These are phyloP conservation scores for Symbiodinium pilosum DNA, from an alignment of 73 alveolate genomes.

Conservation along the genomic window DNA sequence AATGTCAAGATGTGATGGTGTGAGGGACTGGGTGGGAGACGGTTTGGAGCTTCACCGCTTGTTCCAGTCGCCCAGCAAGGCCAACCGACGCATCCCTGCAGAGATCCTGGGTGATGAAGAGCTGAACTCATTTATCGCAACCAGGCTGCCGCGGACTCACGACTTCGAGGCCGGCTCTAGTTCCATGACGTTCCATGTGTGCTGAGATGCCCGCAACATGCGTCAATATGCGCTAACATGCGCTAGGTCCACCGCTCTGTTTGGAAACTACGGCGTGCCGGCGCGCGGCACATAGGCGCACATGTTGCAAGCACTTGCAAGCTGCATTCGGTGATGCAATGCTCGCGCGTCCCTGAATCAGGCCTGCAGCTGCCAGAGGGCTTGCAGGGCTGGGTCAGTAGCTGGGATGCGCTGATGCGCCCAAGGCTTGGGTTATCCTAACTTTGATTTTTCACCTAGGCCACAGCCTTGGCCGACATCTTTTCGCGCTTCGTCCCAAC, in stretches of 20 bases:
- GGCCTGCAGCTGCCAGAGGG: conserved; percentile 99
- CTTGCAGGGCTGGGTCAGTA: conserved; percentile 97
- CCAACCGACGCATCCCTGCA: conserved; percentile 26
- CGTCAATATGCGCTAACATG: background rate
- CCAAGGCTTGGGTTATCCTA: conserved; percentile 96
- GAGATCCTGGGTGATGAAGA: background rate
- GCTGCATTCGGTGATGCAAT: too few species aligned
- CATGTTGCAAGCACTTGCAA: conserved; percentile 5
- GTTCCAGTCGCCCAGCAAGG: conserved; percentile 13
- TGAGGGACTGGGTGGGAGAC: too few species aligned
- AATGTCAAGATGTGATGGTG: background rate
- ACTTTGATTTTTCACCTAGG: background rate
- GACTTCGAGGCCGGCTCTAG: conserved; percentile 88
- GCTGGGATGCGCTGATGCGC: too few species aligned
- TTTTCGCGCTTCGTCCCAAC: conserved; percentile 53
- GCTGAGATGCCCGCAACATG: too few species aligned
- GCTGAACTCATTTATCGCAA: conserved; percentile 41
- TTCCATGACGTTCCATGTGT: too few species aligned
- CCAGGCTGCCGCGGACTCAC: conserved; percentile 35
- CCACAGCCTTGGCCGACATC: conserved; percentile 91
- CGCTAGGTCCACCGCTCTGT: conserved; percentile 98
- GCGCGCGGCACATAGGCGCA: conserved; percentile 95
- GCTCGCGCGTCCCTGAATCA: too few species aligned
- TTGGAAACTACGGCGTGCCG: conserved; percentile 97
- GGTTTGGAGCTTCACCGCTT: too few species aligned